Conservation (phyloP, 108 stramenopile genomes). For the Nitzschia inconspicua region DNA sequence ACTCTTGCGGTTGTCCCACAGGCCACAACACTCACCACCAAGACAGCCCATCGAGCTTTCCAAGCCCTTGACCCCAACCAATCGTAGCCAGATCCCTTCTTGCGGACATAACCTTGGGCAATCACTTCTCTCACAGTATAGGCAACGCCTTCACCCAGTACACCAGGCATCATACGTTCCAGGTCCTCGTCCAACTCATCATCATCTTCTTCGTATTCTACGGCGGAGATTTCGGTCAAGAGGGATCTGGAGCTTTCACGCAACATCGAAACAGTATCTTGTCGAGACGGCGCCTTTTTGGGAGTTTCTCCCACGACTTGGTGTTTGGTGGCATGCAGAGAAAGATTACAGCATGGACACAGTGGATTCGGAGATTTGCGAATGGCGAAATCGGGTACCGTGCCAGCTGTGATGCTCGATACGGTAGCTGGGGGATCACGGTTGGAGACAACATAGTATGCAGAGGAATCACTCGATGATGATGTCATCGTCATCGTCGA, state of each 20-base stretch:
- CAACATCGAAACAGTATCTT: slow-evolving; percentile 5
- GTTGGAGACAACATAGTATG: too few relatives aligned
- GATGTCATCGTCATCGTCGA: too few relatives aligned
- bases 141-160: slow-evolving; percentile 24
- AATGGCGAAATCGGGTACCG: too few relatives aligned
- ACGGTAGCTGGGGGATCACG: too few relatives aligned
- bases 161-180: slow-evolving; percentile 35
- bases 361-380: too few relatives aligned
- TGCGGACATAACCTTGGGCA: slow-evolving; percentile 66
- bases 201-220: slow-evolving; percentile 9
- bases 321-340: neutral
- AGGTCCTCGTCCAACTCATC: slow-evolving; percentile 28
- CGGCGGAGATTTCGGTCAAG: too few relatives aligned
- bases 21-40: slow-evolving; percentile 37
- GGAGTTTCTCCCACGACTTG: slow-evolving; percentile 17
- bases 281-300: neutral
- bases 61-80: slow-evolving; percentile 50
- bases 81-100: slow-evolving; percentile 68
- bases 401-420: too few relatives aligned
- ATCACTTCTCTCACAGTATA: slow-evolving; percentile 35
- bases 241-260: slow-evolving; percentile 9
- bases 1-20: neutral
- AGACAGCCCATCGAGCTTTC: slow-evolving; percentile 59
- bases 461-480: too few relatives aligned
- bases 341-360: slow-evolving; percentile 17